Evolutionary conservation across 805 yeast genomes (phyloP).

Genomic region (Starmerella apicola): DNA sequence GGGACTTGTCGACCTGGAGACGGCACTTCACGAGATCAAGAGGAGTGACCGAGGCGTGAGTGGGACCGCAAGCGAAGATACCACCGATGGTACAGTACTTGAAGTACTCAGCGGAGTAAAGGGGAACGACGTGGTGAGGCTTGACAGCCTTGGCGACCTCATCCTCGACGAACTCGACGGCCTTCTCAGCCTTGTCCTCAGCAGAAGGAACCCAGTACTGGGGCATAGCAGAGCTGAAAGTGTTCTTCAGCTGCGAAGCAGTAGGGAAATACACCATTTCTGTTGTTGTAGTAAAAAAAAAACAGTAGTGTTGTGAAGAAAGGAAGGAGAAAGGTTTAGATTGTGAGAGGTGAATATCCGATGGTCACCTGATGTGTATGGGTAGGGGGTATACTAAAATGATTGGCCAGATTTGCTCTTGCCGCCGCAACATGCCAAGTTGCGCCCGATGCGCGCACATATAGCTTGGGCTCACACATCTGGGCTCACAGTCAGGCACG

Average conservation of each 20-base stretch:
- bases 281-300: neutral
- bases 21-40: constrained; percentile 89
- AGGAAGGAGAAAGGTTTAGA: neutral
- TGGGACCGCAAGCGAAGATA: constrained; percentile 83
- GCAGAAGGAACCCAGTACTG: constrained; percentile 28
- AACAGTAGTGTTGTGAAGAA: no score
- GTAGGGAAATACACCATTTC: constrained; percentile 31
- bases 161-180: constrained; percentile 25
- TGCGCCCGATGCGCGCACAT: no score
- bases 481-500: no score
- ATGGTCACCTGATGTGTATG: no score
- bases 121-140: constrained; percentile 32
- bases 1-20: constrained; percentile 64
- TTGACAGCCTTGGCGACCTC: constrained; percentile 27
- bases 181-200: constrained; percentile 19
- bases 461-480: no score
- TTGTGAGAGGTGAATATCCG: no score
- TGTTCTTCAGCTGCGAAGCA: constrained; percentile 26
- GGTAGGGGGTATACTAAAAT: no score
- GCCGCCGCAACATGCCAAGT: no score
- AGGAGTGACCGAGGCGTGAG: constrained; percentile 88
- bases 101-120: constrained; percentile 53
- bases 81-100: constrained; percentile 69
- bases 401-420: no score
- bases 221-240: constrained; percentile 27